These are phyloP conservation scores for Gardenia jasminoides DNA, from an alignment of 257 asterid genomes.

Conservation along the genomic window DNA sequence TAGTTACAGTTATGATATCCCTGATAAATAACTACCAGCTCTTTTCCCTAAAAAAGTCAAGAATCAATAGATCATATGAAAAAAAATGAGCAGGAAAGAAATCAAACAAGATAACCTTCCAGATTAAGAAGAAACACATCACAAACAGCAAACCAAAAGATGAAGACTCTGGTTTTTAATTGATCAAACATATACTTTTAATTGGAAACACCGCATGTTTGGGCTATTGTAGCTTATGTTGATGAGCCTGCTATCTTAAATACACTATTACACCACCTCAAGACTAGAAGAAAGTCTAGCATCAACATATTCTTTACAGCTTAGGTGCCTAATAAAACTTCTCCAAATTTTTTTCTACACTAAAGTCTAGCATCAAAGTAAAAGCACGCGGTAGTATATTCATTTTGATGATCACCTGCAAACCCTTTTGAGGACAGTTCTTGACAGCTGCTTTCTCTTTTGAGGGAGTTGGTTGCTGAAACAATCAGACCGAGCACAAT, in stretches of 20 bases:
- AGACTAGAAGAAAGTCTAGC: neutral
- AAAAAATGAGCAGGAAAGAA: neutral
- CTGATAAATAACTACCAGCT: neutral
- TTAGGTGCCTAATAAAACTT: too few relatives aligned
- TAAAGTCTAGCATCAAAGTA: neutral
- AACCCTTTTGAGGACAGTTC: slow-evolving; percentile 52
- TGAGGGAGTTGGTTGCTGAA: slow-evolving; percentile 72
- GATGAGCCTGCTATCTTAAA: neutral
- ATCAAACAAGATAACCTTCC: neutral
- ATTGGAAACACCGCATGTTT: too few relatives aligned
- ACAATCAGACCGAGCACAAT: slow-evolving; percentile 10
- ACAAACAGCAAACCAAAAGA: neutral
- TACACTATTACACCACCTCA: neutral
- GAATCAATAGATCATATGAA: neutral
- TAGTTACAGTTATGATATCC: neutral
- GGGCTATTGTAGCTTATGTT: too few relatives aligned
- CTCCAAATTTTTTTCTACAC: neutral
- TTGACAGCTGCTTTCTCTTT: slow-evolving; percentile 61
- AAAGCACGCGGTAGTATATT: neutral
- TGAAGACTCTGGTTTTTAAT: neutral
- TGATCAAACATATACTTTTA: neutral
- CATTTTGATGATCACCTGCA: slow-evolving; percentile 44
- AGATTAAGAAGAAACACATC: neutral
- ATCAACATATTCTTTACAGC: too few relatives aligned
- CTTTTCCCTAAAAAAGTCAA: neutral